A percentile compares a stretch with the other conserved stretches of the same genome.
Evolutionary conservation across 2,329 filamentous ascomycete genomes (phyloP).

Genomic region (Myriangium duriaei): DNA sequence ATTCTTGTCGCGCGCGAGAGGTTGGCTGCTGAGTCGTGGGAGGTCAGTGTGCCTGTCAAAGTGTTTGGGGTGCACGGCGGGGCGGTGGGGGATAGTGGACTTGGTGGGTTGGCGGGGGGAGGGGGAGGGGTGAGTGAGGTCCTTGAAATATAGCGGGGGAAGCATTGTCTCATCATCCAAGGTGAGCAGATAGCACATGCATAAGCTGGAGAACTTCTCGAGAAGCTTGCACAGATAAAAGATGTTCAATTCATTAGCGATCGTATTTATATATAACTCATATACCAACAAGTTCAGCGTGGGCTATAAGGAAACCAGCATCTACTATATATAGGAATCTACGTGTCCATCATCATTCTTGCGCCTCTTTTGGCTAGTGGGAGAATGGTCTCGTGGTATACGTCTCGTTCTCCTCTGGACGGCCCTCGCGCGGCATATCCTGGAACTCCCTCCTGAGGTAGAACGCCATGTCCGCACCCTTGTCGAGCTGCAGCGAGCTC

Average conservation of each 20-base stretch:
- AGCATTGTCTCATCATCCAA: too few relatives aligned
- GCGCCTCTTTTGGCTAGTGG: too few relatives aligned
- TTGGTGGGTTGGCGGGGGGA: background rate
- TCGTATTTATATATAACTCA: too few relatives aligned
- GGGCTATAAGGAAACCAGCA: too few relatives aligned
- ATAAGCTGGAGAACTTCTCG: too few relatives aligned
- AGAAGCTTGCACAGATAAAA: too few relatives aligned
- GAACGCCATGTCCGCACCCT: constrained; percentile 26
- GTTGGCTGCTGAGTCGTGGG: constrained; percentile 24
- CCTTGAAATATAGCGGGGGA: constrained; percentile 11
- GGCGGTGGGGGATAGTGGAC: constrained; percentile 5
- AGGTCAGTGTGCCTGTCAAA: constrained; percentile 25
- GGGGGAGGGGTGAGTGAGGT: constrained; percentile 10
- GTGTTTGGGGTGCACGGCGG: constrained; percentile 21
- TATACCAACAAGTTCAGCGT: too few relatives aligned
- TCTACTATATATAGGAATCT: too few relatives aligned
- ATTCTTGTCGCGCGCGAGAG: constrained; percentile 23
- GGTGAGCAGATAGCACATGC: too few relatives aligned
- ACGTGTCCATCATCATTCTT: too few relatives aligned
- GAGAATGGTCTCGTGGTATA: too few relatives aligned
- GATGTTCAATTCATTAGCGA: too few relatives aligned
- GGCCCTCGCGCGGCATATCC: constrained; percentile 22
- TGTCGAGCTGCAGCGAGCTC: constrained; percentile 22
- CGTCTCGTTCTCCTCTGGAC: constrained; percentile 28
- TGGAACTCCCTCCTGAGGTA: constrained; percentile 31